Conservation (phyloP, 805 yeast species). For the Wickerhamiella australiensis region DNA sequence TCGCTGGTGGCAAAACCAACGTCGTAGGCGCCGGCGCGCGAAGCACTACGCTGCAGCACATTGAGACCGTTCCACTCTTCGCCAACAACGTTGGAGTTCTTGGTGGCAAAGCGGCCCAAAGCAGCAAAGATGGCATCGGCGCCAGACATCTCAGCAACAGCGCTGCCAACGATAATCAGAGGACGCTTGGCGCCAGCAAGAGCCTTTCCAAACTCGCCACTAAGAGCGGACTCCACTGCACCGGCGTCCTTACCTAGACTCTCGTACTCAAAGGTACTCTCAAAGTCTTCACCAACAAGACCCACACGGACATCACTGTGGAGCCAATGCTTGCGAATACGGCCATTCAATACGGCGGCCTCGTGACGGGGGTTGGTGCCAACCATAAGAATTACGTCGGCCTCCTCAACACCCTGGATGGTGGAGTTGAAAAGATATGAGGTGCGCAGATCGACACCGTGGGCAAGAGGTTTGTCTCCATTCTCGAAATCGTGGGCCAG, state of each 20-base stretch:
- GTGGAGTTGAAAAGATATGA: conserved; percentile 72
- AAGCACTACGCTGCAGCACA: conserved; percentile 71
- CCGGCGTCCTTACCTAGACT: conserved; percentile 51
- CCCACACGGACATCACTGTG: conserved; percentile 51
- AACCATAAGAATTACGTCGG: conserved; percentile 66
- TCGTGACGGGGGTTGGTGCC: conserved; percentile 86
- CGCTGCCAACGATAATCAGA: conserved; percentile 69
- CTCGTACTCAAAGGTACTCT: conserved; percentile 57
- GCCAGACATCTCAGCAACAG: conserved; percentile 56
- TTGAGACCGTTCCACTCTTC: conserved; percentile 74
- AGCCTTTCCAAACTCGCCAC: conserved; percentile 57
- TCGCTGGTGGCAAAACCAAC: conserved; percentile 55
- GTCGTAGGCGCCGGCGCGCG: conserved; percentile 80
- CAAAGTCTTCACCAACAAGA: conserved; percentile 64
- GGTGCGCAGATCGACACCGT: conserved; percentile 64
- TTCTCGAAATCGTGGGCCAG: conserved; percentile 56
- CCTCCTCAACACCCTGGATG: conserved; percentile 66
- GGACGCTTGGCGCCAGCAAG: conserved; percentile 59
- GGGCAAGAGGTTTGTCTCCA: conserved; percentile 45
- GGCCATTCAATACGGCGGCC: conserved; percentile 76
- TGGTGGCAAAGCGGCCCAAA: conserved; percentile 47
- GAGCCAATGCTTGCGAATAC: conserved; percentile 74
- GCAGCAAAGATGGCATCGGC: conserved; percentile 41
- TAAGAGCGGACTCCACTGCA: conserved; percentile 46
- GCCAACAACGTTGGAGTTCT: conserved; percentile 49